Evolutionary conservation across 129 eudicot genomes (phyloP).

Genomic region (Ambrosia trifida): DNA sequence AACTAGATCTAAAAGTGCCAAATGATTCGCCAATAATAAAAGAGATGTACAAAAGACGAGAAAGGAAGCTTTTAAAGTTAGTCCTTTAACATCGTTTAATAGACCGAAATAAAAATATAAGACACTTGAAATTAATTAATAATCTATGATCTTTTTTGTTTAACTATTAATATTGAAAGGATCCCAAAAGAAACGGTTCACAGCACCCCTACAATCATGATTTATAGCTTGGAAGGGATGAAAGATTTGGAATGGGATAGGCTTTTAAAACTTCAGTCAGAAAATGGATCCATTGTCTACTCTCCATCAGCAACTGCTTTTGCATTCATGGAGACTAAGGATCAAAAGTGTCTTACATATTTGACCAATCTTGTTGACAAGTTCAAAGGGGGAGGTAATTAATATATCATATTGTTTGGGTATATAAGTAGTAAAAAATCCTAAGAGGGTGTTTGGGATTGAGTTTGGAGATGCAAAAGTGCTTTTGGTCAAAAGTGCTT

Average conservation of each 20-base stretch:
- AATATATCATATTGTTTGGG: not conserved
- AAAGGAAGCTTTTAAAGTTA: constrained; percentile 11
- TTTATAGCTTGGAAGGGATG: constrained; percentile 26
- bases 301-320: constrained; percentile 18
- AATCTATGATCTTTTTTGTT: not conserved
- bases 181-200: constrained; percentile 11
- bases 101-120: too few species aligned
- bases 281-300: constrained; percentile 11
- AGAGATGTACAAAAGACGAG: not conserved
- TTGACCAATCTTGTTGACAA: constrained; percentile 17
- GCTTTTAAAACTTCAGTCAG: constrained; percentile 14
- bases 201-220: constrained; percentile 13
- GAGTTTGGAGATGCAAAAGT: too few species aligned
- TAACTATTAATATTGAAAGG: not conserved
- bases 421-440: too few species aligned
- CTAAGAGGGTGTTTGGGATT: too few species aligned
- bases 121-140: too few species aligned
- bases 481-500: too few species aligned
- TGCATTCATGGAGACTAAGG: constrained; percentile 19
- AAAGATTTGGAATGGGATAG: constrained; percentile 24
- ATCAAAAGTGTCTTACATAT: constrained; percentile 20
- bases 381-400: constrained; percentile 23
- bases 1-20: not conserved
- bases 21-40: not conserved
- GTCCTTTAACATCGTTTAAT: not conserved